Base-by-base conservation (phyloP, 1,284 basidiomycete species). In the Volvariella surrecta region DNA sequence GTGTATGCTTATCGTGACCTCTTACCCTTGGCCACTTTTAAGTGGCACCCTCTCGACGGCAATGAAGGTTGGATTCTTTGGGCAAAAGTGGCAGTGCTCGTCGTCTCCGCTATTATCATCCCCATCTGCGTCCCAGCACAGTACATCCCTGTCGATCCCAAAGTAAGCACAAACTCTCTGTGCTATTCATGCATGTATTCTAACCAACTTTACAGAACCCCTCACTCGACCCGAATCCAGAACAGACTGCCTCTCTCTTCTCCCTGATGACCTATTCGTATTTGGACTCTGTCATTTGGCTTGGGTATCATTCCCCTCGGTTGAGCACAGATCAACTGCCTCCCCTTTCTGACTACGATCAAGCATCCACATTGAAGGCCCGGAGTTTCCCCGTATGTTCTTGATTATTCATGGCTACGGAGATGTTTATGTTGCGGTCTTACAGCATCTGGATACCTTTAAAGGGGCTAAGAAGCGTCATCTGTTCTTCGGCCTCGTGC, bases 191-290 rank as follows among this genome's bases (percentile, higher is more conserved):
- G 6, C 18, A 6, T 4, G 8, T n/a, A 35, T n/a, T 35, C 34
- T 15, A 35, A 35, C 15, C 13, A 35, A 16, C n/a, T n/a, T 35
- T 41, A 1, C 35, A 67, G 66, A 56, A 65, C 38, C 64, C 63
- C 0, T 53, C 53, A 40, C 4, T 57, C 0, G 54, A 59, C 9
- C 62, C 67, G 7, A 72, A 72, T 50, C 69, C 73, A 1, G 75
- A 79, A 49, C 76, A 80, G 53, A 76, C 73, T 0, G 67, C 75
- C 0, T 71, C 76, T 0, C 58, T 67, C 43, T 45, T 75, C 8
- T 75, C 67, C 3, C 59, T 71, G 48, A 31, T 70, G 15, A 7
- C n/a, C 13, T 35, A 35, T 19, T 15, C n/a, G 7, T 35, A 7
- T 19, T 35, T 35, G 18, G 34, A 35, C 34, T 6, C 34, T 19